Evolutionary conservation across 2,329 filamentous ascomycete genomes (phyloP).

Genomic region (Calycina herbarum): DNA sequence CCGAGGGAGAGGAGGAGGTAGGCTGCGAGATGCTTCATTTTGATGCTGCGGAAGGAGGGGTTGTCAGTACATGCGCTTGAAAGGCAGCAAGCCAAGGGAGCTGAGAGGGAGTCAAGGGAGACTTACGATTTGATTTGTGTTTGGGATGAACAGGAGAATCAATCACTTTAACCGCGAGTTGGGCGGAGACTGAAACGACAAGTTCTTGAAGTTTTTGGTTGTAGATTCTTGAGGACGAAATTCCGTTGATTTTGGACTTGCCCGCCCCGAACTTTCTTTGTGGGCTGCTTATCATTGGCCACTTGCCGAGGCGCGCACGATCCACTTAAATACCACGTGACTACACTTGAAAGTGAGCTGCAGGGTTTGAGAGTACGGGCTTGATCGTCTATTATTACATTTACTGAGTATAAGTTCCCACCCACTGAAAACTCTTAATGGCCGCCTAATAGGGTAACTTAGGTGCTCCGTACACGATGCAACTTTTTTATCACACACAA

Average conservation of each 20-base stretch:
- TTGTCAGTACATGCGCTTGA: slow-evolving; percentile 24
- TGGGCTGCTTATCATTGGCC: background rate
- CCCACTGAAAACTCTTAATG: too few relatives aligned
- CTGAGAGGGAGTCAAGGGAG: slow-evolving; percentile 5
- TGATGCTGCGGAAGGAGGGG: slow-evolving; percentile 48
- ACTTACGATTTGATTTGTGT: slow-evolving; percentile 33
- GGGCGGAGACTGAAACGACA: slow-evolving; percentile 99
- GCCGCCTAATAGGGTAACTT: too few relatives aligned
- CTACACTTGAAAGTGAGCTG: too few relatives aligned
- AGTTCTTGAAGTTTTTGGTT: slow-evolving; percentile 50
- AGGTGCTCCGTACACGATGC: too few relatives aligned
- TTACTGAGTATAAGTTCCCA: too few relatives aligned
- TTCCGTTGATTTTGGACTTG: slow-evolving; percentile 15
- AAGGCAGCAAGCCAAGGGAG: slow-evolving; percentile 11
- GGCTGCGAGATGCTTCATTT: slow-evolving; percentile 99
- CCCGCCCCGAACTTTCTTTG: slow-evolving; percentile 12
- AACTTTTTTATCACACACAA: too few relatives aligned
- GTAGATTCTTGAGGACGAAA: slow-evolving; percentile 13
- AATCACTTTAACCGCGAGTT: slow-evolving; percentile 99
- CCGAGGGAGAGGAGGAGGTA: slow-evolving; percentile 96
- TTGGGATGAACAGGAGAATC: slow-evolving; percentile 75
- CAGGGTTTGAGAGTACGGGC: too few relatives aligned
- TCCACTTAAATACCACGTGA: too few relatives aligned
- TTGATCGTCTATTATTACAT: too few relatives aligned
- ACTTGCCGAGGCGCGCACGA: background rate